Percentiles rank a stretch among this genome's conserved stretches.
Conservation (phyloP, 352 stramenopile genomes). For the Peronospora destructor region DNA sequence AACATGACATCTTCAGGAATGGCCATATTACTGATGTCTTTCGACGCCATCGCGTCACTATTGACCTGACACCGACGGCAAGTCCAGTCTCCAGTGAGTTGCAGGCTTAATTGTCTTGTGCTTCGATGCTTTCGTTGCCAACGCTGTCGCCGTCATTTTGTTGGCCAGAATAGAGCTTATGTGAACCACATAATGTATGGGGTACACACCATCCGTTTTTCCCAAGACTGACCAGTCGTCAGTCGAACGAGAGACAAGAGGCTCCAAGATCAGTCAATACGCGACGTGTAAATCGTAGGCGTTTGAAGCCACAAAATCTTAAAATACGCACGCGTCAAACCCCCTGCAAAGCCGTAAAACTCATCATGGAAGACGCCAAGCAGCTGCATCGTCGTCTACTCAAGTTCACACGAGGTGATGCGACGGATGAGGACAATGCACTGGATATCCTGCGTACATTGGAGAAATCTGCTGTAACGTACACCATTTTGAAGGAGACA, state of each 20-base stretch:
- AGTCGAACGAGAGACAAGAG: constrained; percentile 5
- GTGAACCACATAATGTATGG: neutral
- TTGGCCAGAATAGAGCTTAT: constrained; percentile 55
- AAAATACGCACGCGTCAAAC: neutral
- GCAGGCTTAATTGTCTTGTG: no score
- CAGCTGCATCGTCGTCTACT: constrained; percentile 59
- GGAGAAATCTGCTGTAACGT: constrained; percentile 51
- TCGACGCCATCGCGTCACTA: constrained; percentile 28
- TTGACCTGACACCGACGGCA: constrained; percentile 54
- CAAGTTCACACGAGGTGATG: constrained; percentile 65
- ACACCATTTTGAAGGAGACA: constrained; percentile 74
- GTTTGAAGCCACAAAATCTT: constrained; percentile 12
- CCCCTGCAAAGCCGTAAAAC: constrained; percentile 1
- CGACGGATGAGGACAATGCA: constrained; percentile 45
- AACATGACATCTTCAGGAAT: constrained; percentile 23
- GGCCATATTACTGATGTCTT: constrained; percentile 17
- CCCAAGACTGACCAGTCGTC: constrained; percentile 13
- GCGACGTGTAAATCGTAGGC: constrained; percentile 13
- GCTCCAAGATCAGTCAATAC: constrained; percentile 1
- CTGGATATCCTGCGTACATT: constrained; percentile 60
- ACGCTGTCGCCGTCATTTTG: no score
- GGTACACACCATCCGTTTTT: constrained; percentile 9
- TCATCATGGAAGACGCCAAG: constrained; percentile 57
- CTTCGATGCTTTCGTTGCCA: no score
- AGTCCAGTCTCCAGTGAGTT: constrained; percentile 57